Evolutionary conservation across 495 filamentous ascomycete species (phyloP).

Genomic region (Hyaloscypha finlandica): DNA sequence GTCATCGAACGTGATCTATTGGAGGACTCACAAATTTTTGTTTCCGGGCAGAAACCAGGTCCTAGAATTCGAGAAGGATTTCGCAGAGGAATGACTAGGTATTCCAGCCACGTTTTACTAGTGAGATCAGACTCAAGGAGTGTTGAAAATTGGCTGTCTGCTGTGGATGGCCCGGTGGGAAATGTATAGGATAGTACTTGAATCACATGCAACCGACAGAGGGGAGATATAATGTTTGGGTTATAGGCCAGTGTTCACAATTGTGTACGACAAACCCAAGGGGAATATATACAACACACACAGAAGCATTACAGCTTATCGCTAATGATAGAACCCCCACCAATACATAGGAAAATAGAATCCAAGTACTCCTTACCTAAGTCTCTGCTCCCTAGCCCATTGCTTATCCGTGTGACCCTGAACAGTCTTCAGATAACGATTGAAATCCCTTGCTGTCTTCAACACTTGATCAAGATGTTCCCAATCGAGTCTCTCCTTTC

Average conservation of each 20-base stretch:
- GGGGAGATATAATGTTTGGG: background rate
- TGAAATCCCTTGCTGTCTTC: constrained; percentile 26
- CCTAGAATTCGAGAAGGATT: constrained; percentile 2
- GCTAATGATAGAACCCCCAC: background rate
- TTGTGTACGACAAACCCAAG: background rate
- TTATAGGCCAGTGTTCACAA: constrained; percentile 3
- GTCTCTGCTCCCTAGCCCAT: constrained; percentile 13
- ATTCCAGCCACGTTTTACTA: constrained; percentile 10
- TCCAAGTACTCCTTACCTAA: constrained; percentile 4
- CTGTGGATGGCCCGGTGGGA: constrained; percentile 1
- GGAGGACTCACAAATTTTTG: constrained; percentile 10
- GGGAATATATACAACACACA: constrained; percentile 2
- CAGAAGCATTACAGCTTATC: background rate
- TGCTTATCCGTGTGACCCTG: constrained; percentile 16
- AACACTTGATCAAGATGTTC: constrained; percentile 27
- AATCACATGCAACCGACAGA: background rate
- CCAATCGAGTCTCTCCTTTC: background rate
- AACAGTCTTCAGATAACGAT: constrained; percentile 29
- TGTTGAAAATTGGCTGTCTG: constrained; percentile 11
- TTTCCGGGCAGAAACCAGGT: constrained; percentile 6
- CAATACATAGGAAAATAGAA: constrained; percentile 1
- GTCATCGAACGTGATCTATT: constrained; percentile 8
- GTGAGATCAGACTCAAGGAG: background rate
- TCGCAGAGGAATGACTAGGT: constrained; percentile 8
- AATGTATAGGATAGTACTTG: background rate